Evolutionary conservation across 2,329 filamentous ascomycete genomes (phyloP).

Genomic region (Arthrobotrys entomopaga): DNA sequence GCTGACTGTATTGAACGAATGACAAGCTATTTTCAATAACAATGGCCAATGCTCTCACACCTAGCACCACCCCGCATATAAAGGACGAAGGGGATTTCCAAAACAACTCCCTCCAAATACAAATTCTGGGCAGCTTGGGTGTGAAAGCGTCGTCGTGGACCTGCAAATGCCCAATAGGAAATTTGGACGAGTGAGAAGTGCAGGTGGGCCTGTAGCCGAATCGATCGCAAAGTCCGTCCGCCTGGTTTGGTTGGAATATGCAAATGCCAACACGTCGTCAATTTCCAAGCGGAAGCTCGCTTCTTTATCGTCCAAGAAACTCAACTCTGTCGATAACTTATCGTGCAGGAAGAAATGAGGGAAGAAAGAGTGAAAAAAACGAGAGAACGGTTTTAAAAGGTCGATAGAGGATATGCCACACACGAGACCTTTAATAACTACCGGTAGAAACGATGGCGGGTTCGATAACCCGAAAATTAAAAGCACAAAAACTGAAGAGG

Average conservation of each 20-base stretch:
- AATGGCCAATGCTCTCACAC: neutral
- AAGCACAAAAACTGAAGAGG: neutral
- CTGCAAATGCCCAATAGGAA: slow-evolving; percentile 29
- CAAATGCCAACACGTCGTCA: neutral
- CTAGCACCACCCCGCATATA: neutral
- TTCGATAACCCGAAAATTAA: neutral
- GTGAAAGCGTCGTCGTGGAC: slow-evolving; percentile 12
- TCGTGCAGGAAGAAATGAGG: neutral
- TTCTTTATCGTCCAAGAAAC: slow-evolving; percentile 10
- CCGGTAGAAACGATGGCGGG: neutral
- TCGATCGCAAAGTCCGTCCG: neutral
- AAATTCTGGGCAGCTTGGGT: slow-evolving; percentile 1
- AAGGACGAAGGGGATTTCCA: neutral
- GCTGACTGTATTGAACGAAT: slow-evolving; percentile 20
- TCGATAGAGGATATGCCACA: slow-evolving; percentile 3
- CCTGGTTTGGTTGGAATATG: slow-evolving; percentile 23
- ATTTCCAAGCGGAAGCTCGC: neutral
- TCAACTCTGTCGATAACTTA: neutral
- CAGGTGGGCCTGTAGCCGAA: slow-evolving; percentile 21
- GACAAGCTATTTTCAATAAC: neutral
- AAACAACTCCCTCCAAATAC: slow-evolving; percentile 5
- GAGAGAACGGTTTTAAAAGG: slow-evolving; percentile 13
- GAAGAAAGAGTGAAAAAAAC: slow-evolving; percentile 16
- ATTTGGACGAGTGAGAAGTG: slow-evolving; percentile 6
- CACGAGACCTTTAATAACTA: slow-evolving; percentile 9